Base-by-base conservation (phyloP, 257 asterid species). In the Leonotis leonurus region DNA sequence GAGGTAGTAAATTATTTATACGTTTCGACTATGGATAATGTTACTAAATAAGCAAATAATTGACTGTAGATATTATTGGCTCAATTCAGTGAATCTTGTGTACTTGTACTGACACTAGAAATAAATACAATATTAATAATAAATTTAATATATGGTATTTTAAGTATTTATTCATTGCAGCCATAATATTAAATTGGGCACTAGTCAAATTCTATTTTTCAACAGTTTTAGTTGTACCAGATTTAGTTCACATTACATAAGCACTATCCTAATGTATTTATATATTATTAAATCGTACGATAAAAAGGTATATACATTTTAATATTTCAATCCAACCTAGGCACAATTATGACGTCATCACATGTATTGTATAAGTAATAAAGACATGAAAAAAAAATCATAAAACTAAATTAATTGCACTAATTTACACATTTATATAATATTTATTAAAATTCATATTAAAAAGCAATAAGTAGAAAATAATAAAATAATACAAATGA, bases 161-260 rank as follows among this genome's bases (percentile, higher is more conserved):
- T 16, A n/a, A 54, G 30, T 55, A 55, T 55, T 10, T 2, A 55
- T 1, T 8, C 9, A n/a, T n/a, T 9, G 27, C 45, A 39, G 27
- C 53, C 5, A 33, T 41, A 55, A 44, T 8, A 39, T 14, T 43
- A 4, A 10, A 1, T 1, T 39, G 1, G n/a, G n/a, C 9, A 17
- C 4, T 30, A 40, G 46, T 24, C 48, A 35, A 35, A 50, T 40
- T 57, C 36, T 40, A 69, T 16, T 29, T 39, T 44, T 64, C 71
- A 73, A 69, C 64, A 50, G 64, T 49, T 62, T 62, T 57, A 50
- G 74, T 63, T 68, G 51, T 56, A 57, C 68, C 57, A 14, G 56
- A 55, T 33, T 17, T 67, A 10, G 49, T 52, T 66, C 26, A 50
- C 41, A 25, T 73, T 67, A 54, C 66, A 61, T 55, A 67, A 67